Percentiles rank a stretch among this genome's conserved stretches.
These are phyloP conservation scores for Pseudohalonectria lignicola DNA, from an alignment of 2,329 filamentous ascomycete species.

Conservation along the genomic window DNA sequence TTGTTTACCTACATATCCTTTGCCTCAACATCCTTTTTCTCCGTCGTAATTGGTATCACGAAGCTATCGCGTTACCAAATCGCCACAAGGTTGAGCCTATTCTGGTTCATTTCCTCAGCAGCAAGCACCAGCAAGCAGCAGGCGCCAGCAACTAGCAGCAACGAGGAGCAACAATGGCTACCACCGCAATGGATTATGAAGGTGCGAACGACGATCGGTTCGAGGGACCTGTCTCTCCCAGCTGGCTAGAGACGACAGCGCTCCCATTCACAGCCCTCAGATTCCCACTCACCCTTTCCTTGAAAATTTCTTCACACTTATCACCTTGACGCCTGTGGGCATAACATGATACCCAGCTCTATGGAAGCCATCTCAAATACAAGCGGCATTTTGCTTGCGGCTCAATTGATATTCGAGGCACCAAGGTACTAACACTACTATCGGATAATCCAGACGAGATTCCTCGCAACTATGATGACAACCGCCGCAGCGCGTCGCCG, in stretches of 20 bases:
- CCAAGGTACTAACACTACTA: not conserved
- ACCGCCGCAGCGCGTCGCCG: conserved; percentile 53
- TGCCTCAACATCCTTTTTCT: too few species aligned
- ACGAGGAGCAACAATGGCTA: conserved; percentile 41
- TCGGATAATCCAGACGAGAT: conserved; percentile 40
- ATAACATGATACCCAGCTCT: too few species aligned
- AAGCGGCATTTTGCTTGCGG: not conserved
- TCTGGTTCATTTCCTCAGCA: too few species aligned
- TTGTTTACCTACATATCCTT: too few species aligned
- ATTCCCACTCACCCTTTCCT: not conserved
- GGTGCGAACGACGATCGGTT: conserved; percentile 56
- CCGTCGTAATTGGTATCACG: too few species aligned
- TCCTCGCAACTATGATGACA: conserved; percentile 53
- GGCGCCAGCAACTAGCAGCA: too few species aligned
- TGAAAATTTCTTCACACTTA: not conserved
- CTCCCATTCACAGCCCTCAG: conserved; percentile 1
- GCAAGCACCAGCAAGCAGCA: too few species aligned
- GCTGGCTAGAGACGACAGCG: conserved; percentile 1
- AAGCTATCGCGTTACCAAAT: too few species aligned
- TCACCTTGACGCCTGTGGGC: not conserved
- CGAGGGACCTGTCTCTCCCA: conserved; percentile 30
- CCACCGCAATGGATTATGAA: conserved; percentile 61
- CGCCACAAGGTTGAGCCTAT: too few species aligned
- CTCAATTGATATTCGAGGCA: conserved; percentile 2
- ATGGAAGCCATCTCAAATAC: not conserved